Evolutionary conservation across 352 stramenopile species (phyloP), one percentile per base, ranked within the genome.

Genomic region (Phytophthora melonis): DNA sequence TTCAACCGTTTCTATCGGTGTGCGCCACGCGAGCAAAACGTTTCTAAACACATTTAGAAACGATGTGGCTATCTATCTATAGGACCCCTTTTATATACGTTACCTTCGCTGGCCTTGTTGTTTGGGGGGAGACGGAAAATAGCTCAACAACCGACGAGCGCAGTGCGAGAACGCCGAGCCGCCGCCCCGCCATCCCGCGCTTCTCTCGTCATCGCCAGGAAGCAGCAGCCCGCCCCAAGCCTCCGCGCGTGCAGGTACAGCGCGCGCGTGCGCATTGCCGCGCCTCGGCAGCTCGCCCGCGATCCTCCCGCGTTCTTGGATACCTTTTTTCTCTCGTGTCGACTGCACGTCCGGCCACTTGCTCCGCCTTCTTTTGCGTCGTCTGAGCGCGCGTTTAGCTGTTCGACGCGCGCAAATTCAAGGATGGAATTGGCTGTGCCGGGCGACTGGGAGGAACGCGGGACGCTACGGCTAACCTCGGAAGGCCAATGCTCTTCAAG

Each of bases 91-190:
- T 78, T 75, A 57, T 69, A 70, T 76, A 66, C 69, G 69, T 80
- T 80, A 77, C 60, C 60, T 56, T 60, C 58, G 43, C 6, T 65
- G 63, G 43, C 6, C 43, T 43, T 18, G 36, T 50, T 19, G 41
- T n/a, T 16, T 53, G 34, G 45, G 65, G 64, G 69, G 69, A 75
- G 74, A 78, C 64, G 65, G 62, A 75, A 76, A 78, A 75, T 78
- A 80, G 72, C 60, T 69, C 61, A 68, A 72, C 66, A 80, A 75
- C 74, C 50, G 70, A 78, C 69, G 60, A 70, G 68, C 49, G 50
- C 62, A 71, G 68, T 66, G 58, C 65, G 73, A 80, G 69, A 77
- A 80, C 63, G 59, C 34, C 60, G 63, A 80, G 60, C 57, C 53
- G 58, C 62, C 70, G 57, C 70, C 54, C 34, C 34, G 58, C 67